Evolutionary conservation across 495 filamentous ascomycete species (phyloP).

Genomic region (Halenospora varia): DNA sequence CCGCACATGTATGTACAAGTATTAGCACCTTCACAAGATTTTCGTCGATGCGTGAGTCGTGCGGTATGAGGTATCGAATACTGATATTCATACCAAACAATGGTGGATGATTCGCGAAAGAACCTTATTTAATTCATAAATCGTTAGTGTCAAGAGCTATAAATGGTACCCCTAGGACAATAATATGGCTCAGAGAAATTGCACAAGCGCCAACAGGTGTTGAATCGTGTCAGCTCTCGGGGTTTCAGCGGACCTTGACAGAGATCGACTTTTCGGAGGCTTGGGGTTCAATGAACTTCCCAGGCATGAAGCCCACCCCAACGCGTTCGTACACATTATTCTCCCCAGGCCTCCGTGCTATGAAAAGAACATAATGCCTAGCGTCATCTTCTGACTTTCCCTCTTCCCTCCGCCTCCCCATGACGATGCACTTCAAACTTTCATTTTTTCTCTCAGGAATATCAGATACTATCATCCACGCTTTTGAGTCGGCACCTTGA

Average conservation of each 20-base stretch:
- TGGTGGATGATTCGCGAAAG: no score
- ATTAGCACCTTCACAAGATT: no score
- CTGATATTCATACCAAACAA: no score
- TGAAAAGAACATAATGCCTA: slow-evolving; percentile 3
- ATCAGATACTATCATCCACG: slow-evolving; percentile 12
- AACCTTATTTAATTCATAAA: no score
- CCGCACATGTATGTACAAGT: no score
- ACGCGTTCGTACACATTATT: background rate
- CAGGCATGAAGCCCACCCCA: background rate
- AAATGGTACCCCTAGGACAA: background rate
- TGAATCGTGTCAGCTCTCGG: background rate
- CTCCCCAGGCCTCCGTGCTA: background rate
- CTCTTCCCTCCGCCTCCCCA: slow-evolving; percentile 2
- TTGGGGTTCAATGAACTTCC: background rate
- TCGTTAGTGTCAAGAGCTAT: no score
- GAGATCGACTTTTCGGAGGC: background rate
- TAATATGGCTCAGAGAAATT: background rate
- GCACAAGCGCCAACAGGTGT: no score
- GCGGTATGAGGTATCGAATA: no score
- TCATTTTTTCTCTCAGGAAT: background rate
- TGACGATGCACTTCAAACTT: slow-evolving; percentile 1
- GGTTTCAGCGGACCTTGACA: background rate
- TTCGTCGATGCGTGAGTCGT: no score
- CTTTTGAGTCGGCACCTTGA: background rate
- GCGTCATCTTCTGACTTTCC: background rate